phyloP scores from a whole-genome alignment of 495 filamentous ascomycete genomes.

The Glonium stellatum region DNA sequence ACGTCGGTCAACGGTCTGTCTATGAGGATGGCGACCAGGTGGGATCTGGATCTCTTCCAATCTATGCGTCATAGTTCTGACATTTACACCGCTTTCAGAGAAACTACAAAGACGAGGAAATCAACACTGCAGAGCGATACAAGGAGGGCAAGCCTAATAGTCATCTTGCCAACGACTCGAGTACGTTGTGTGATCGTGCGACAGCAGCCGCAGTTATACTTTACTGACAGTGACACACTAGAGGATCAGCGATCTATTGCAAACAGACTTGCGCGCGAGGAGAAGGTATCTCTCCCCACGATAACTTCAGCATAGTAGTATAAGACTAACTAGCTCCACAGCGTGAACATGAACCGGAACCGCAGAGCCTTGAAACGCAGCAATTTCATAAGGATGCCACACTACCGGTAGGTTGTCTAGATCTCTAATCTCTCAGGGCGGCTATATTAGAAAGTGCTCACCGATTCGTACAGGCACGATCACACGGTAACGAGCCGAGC shows the following conservation, averaged over 20 bases:
- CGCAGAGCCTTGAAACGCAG: constrained; percentile 43
- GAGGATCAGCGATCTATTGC: constrained; percentile 76
- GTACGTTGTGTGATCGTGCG: constrained; percentile 37
- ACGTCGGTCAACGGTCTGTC: constrained; percentile 46
- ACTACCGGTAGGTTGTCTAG: constrained; percentile 50
- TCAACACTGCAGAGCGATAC: constrained; percentile 49
- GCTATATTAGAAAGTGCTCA: constrained; percentile 11
- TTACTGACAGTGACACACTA: constrained; percentile 27
- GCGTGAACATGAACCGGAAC: constrained; percentile 39
- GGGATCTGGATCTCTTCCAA: neutral
- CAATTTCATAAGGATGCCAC: constrained; percentile 39
- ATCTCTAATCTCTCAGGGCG: neutral
- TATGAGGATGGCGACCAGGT: constrained; percentile 63
- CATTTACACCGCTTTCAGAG: constrained; percentile 37
- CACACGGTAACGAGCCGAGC: constrained; percentile 42
- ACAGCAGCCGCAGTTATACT: neutral
- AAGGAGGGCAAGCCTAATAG: constrained; percentile 60
- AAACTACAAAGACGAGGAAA: constrained; percentile 53
- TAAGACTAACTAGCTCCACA: neutral
- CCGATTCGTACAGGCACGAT: constrained; percentile 24
- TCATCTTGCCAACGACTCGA: constrained; percentile 65
- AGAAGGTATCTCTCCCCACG: constrained; percentile 34
- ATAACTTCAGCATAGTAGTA: neutral
- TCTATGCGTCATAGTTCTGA: neutral
- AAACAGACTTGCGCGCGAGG: constrained; percentile 63